Percentiles rank a stretch among this genome's conserved stretches.
These are phyloP conservation scores for Cercospora sp. DNA, from an alignment of 2,329 filamentous ascomycete species.

Conservation along the genomic window DNA sequence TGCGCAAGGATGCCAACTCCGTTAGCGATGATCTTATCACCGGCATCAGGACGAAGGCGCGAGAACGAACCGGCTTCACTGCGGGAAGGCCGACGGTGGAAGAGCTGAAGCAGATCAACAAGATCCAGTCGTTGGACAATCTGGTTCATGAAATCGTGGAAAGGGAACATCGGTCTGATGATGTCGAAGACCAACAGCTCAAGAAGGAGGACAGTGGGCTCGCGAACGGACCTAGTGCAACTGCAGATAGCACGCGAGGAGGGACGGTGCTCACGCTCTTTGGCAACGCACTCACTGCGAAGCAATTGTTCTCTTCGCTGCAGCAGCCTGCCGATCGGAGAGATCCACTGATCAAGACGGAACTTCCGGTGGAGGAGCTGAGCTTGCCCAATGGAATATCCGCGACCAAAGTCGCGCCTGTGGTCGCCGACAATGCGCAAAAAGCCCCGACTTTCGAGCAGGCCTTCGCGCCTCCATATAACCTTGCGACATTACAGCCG, in stretches of 20 bases:
- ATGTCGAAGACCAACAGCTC: conserved; percentile 4
- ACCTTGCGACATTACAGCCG: conserved; percentile 66
- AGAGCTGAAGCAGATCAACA: conserved; percentile 40
- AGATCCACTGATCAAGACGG: conserved; percentile 30
- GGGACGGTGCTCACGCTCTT: conserved; percentile 71
- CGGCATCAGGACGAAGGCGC: conserved; percentile 34
- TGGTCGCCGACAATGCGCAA: conserved; percentile 46
- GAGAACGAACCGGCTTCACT: conserved; percentile 22
- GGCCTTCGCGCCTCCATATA: conserved; percentile 67
- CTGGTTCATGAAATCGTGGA: conserved; percentile 34
- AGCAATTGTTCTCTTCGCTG: conserved; percentile 83
- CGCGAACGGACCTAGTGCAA: conserved; percentile 18
- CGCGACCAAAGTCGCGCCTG: conserved; percentile 64
- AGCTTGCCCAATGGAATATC: conserved; percentile 73
- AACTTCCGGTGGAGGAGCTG: conserved; percentile 58
- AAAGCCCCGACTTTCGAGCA: conserved; percentile 68
- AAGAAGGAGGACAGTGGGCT: conserved; percentile 25
- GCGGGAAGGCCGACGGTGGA: conserved; percentile 38
- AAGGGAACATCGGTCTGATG: conserved; percentile 30
- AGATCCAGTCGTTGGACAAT: conserved; percentile 34
- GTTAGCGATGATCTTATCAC: conserved; percentile 44
- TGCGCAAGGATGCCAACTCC: conserved; percentile 46
- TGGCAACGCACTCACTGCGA: conserved; percentile 71
- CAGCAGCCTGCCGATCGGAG: conserved; percentile 44
- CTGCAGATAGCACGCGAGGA: conserved; percentile 37